Evolutionary conservation across 2,329 filamentous ascomycete species (phyloP), one percentile per base, ranked within the genome.

Genomic region (Hypoxylon sp.): DNA sequence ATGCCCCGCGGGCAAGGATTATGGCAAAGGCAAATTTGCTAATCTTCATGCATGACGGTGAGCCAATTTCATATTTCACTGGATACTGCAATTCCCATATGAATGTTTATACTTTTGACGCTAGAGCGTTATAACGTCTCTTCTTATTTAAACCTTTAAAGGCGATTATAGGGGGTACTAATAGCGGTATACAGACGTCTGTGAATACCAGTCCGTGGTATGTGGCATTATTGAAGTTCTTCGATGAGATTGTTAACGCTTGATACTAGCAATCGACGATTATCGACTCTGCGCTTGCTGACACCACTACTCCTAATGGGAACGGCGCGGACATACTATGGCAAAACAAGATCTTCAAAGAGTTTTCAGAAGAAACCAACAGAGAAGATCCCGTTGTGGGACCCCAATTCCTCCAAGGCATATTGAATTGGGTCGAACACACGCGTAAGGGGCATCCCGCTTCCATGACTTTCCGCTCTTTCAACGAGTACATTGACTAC

Each of bases 271-370:
- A 42, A 35, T 33, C 49, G 10, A 65, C 62, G 10, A 65, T 65
- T 6, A 56, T 65, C 5, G 62, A 65, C 17, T 30, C 37, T 11
- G 61, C 61, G 3, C 49, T 64, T n/a, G 55, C 61, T n/a, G 61
- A 64, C 35, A 48, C 37, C n/a, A 22, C 31, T 42, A 40, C 20
- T 33, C 37, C 27, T 8, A 50, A 60, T 14, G 56, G 31, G 6
- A 58, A 53, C 20, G 37, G 42, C 27, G 27, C 13, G 10, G 22
- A 64, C 1, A 59, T 59, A 25, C 22, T 53, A 11, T 64, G 61
- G 55, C 59, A 59, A 42, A 64, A 65, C 31, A 40, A 11, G 8
- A 66, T 66, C 33, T 66, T 66, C 17, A 66, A 56, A 8, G 56
- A 56, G 6, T 66, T 60, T 22, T 37, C 56, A 2, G 40, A 51